phyloP scores from a whole-genome alignment of 768 basidiomycete genomes.

The Amanita phalloides region DNA sequence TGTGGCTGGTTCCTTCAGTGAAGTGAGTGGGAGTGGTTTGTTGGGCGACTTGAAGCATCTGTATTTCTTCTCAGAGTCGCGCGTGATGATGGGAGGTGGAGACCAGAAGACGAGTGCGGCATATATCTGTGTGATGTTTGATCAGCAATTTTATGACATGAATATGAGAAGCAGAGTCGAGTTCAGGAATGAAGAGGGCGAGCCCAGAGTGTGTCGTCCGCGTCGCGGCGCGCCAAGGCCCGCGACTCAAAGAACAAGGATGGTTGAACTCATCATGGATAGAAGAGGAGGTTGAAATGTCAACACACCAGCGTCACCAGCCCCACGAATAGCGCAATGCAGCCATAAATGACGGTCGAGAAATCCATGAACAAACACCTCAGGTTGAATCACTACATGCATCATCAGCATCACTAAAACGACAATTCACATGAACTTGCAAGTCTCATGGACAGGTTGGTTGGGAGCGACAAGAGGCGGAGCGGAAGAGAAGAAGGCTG shows the following conservation, averaged over 20 bases:
- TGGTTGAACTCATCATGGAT: constrained; percentile 37
- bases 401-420: neutral
- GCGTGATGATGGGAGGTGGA: constrained; percentile 52
- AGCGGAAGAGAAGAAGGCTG: neutral
- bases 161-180: constrained; percentile 20
- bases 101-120: constrained; percentile 64
- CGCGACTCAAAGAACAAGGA: constrained; percentile 90
- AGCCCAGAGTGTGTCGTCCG: constrained; percentile 54
- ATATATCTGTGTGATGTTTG: constrained; percentile 42
- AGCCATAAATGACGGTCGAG: constrained; percentile 24
- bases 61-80: constrained; percentile 61
- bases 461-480: neutral
- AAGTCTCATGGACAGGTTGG: neutral
- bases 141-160: neutral
- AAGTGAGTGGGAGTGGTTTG: constrained; percentile 44
- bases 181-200: constrained; percentile 16
- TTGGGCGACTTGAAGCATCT: constrained; percentile 43
- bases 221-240: constrained; percentile 50
- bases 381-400: neutral
- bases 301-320: constrained; percentile 27
- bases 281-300: neutral
- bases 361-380: constrained; percentile 4
- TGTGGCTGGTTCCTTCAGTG: constrained; percentile 41
- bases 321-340: constrained; percentile 19
- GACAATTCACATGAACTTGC: constrained; percentile 7